Percentiles rank a stretch among this genome's conserved stretches.
phyloP scores from a whole-genome alignment of 805 yeast genomes.

The Yamadazyma endophytica region DNA sequence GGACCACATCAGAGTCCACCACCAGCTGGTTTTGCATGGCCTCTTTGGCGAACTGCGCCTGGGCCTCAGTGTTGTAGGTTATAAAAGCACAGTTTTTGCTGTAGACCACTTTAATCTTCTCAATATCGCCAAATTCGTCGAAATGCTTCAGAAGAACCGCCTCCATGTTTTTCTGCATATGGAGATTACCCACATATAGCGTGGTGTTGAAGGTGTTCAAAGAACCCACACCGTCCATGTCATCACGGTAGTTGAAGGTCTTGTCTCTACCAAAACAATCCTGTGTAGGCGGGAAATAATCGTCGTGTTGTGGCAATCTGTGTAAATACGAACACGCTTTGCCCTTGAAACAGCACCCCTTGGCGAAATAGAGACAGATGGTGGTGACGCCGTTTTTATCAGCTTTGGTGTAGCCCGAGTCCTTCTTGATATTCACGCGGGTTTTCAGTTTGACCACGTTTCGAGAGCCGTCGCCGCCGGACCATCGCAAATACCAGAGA shows the following conservation, averaged over 20 bases:
- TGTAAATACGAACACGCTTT: constrained; percentile 73
- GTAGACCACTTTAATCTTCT: constrained; percentile 56
- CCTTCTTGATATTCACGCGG: constrained; percentile 55
- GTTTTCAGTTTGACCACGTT: constrained; percentile 48
- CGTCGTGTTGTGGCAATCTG: constrained; percentile 62
- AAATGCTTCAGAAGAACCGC: constrained; percentile 44
- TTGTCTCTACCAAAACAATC: constrained; percentile 95
- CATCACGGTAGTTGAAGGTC: constrained; percentile 77
- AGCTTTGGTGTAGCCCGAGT: constrained; percentile 75
- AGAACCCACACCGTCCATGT: constrained; percentile 92
- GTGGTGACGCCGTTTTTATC: constrained; percentile 42
- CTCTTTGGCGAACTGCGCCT: constrained; percentile 93
- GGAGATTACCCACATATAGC: constrained; percentile 65
- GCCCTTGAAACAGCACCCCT: constrained; percentile 84
- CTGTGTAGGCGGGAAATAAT: constrained; percentile 54
- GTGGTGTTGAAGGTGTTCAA: constrained; percentile 68
- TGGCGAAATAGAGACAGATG: constrained; percentile 81
- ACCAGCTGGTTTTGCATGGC: constrained; percentile 86
- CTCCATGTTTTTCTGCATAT: constrained; percentile 34
- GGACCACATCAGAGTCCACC: constrained; percentile 56
- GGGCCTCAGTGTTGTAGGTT: constrained; percentile 59
- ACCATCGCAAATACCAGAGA: constrained; percentile 88
- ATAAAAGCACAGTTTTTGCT: constrained; percentile 74
- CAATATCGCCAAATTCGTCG: constrained; percentile 72
- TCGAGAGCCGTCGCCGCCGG: constrained; percentile 63